These are phyloP conservation scores for Diphasiastrum complanatum DNA, from an alignment of 83 land plant species.

Conservation along the genomic window DNA sequence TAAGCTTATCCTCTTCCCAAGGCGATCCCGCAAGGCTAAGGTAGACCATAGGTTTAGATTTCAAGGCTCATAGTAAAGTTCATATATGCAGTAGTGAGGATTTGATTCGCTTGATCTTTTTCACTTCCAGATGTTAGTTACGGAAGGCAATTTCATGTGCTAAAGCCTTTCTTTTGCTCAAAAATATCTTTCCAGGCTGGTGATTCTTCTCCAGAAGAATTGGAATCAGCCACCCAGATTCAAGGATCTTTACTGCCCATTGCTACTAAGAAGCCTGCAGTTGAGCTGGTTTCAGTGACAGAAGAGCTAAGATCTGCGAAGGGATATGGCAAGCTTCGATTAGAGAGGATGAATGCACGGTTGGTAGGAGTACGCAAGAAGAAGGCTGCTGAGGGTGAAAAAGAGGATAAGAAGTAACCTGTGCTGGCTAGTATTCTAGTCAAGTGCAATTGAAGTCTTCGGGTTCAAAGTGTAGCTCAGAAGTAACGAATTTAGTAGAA, in stretches of 20 bases:
- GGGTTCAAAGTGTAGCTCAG: no score
- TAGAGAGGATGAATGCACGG: conserved; percentile 39
- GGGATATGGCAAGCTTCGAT: conserved; percentile 39
- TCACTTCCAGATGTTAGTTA: no score
- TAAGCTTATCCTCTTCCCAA: conserved; percentile 61
- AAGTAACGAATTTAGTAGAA: no score
- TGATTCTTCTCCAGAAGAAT: conserved; percentile 33
- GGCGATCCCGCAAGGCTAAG: conserved; percentile 49
- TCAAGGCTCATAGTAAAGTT: not conserved
- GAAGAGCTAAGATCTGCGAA: conserved; percentile 42
- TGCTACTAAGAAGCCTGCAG: conserved; percentile 26
- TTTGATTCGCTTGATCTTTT: no score
- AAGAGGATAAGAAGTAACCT: conserved; percentile 37
- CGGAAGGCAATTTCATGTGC: no score
- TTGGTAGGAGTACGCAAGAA: conserved; percentile 32
- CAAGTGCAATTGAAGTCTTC: no score
- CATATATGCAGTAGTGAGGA: not conserved
- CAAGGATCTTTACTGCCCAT: conserved; percentile 30
- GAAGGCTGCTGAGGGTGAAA: conserved; percentile 31
- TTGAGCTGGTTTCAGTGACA: conserved; percentile 37
- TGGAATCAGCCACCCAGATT: conserved; percentile 34
- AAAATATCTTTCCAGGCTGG: conserved; percentile 15
- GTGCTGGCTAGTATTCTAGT: no score
- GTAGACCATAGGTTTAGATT: conserved; percentile 2
- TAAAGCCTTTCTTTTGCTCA: no score